Conservation (phyloP, 139 green algal species). For the Chlorokybus atmophyticus region DNA sequence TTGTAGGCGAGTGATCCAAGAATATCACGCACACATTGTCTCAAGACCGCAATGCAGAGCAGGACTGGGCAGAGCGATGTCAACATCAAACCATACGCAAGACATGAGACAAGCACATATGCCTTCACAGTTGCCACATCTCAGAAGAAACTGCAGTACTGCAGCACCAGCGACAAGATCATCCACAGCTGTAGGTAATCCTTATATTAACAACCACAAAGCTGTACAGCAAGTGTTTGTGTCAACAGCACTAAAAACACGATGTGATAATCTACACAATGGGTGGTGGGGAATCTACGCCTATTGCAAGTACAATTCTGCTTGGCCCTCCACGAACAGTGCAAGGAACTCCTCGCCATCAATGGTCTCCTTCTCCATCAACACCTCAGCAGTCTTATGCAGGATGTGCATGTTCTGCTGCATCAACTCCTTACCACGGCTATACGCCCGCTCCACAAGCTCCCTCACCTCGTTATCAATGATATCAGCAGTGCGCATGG, state of each 20-base stretch:
- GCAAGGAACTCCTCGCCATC: conserved; percentile 87
- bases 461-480: conserved; percentile 85
- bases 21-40: no score
- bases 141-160: no score
- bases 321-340: conserved; percentile 70
- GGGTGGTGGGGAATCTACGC: conserved; percentile 40
- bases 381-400: conserved; percentile 71
- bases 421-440: conserved; percentile 89
- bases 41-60: no score
- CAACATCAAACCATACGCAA: no score
- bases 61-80: no score
- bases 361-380: conserved; percentile 97
- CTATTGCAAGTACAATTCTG: conserved; percentile 79
- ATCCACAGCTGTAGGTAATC: no score
- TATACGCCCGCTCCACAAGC: conserved; percentile 88
- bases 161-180: no score
- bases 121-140: no score
- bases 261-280: conserved; percentile 12
- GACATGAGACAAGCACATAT: no score
- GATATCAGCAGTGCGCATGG: conserved; percentile 62
- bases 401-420: conserved; percentile 80
- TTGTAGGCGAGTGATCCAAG: no score
- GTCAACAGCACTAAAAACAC: not conserved
- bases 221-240: not conserved
- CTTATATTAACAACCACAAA: not conserved